Evolutionary conservation across 345 rosid species (phyloP), one percentile per base, ranked within the genome.

Genomic region (Garcia nutans): DNA sequence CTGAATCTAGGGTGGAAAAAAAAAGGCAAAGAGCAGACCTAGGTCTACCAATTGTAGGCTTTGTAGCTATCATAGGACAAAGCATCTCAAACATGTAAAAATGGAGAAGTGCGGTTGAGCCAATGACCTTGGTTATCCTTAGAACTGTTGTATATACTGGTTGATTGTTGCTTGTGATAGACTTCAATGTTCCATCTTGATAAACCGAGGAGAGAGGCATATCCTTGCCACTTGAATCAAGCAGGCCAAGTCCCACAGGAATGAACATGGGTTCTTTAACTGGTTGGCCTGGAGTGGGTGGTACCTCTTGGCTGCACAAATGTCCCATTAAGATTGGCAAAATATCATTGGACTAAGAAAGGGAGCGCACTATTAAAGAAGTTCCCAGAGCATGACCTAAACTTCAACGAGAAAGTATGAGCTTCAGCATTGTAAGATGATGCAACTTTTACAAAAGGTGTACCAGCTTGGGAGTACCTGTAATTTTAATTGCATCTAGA

Each of bases 401-500:
- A 93, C 87, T 89, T 93, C 85, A 96, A 84, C 75, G 97, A 88
- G 85, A 87, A 92, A 47, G 93, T 88, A 81, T 19, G 86, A 79
- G 93, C 87, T 75, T 88, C 97, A 69, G 93, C 88, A 83, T 89
- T 60, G 50, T 93, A 96, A 75, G 87, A 83, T 20, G 99, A 92
- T 47, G 87, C 78, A 73, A 89, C 98, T 84, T 92, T 92, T 79
- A 96, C 87, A n/a, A 80, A 42, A 70, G 98, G 99, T 17, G 99
- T 96, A 72, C 99, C 99, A 65, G 99, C 97, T 88, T 96, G 98
- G 56, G 98, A 93, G 84, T 96, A 96, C 99, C 99, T 96, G 82
- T 31, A 67, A 77, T 68, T 77, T 76, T 45, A 17, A n/a, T 73
- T 28, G 23, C 26, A 73, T 5, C 37, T 67, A 31, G 55, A 73